Conservation (phyloP, 805 yeast species). For the Starmerella kuoi region DNA sequence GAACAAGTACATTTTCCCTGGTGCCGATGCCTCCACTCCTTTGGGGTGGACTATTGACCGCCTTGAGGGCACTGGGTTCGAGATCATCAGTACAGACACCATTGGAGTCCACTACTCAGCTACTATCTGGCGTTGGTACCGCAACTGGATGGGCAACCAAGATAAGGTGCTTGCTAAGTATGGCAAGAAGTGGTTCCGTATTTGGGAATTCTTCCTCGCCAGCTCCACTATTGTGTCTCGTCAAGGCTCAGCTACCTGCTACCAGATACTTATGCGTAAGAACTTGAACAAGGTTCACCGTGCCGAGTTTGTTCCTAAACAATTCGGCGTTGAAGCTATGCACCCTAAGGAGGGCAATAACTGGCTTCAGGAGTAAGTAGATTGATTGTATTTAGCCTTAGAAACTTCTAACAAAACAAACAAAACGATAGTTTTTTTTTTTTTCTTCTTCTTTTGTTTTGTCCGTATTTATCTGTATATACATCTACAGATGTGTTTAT, state of each 20-base stretch:
- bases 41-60: conserved; percentile 65
- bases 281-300: conserved; percentile 76
- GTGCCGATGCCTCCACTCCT: conserved; percentile 94
- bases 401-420: not conserved
- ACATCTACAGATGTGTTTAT: no score
- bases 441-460: not conserved
- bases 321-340: conserved; percentile 52
- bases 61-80: conserved; percentile 77
- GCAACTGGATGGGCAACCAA: conserved; percentile 81
- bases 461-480: not conserved
- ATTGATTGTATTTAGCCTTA: not conserved
- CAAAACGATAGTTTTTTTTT: no score
- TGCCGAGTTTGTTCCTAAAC: conserved; percentile 64
- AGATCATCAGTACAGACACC: conserved; percentile 69
- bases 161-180: conserved; percentile 65
- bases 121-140: conserved; percentile 87
- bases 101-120: conserved; percentile 89
- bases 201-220: conserved; percentile 86
- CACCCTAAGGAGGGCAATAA: conserved; percentile 26
- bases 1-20: conserved; percentile 95
- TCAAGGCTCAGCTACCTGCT: conserved; percentile 88
- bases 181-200: conserved; percentile 81
- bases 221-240: conserved; percentile 73
- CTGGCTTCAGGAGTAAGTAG: conserved; percentile 25
- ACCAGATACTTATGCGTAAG: conserved; percentile 82